Conservation (phyloP, 2,329 filamentous ascomycete genomes). For the Trichoderma sp. region DNA sequence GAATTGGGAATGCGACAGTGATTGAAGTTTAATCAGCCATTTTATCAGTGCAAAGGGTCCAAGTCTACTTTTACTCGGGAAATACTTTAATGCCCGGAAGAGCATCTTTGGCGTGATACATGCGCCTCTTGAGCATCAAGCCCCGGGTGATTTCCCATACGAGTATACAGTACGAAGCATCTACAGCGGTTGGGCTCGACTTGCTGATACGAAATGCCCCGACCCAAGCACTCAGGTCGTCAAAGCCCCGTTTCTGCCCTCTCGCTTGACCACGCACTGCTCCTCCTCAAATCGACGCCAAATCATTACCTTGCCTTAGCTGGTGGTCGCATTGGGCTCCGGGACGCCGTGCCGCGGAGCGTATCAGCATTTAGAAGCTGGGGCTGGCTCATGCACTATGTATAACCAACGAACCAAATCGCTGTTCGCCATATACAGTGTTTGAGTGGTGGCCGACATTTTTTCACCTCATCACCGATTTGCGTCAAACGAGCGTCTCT, state of each 20-base stretch:
- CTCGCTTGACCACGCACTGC: slow-evolving; percentile 2
- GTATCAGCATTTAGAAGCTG: slow-evolving; percentile 6
- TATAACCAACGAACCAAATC: not conserved
- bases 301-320: not conserved
- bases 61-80: not conserved
- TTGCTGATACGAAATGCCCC: not conserved
- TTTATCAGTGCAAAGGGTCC: not conserved
- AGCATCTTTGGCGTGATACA: not conserved
- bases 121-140: not conserved
- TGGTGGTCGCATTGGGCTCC: slow-evolving; percentile 17
- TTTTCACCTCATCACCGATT: not conserved
- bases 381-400: not conserved
- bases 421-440: not conserved
- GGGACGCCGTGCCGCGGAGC: slow-evolving; percentile 5
- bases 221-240: not conserved
- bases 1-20: not conserved
- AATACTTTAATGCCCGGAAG: not conserved
- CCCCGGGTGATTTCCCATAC: not conserved
- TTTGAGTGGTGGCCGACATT: not conserved
- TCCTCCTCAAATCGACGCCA: slow-evolving; percentile 1
- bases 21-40: not conserved
- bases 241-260: not conserved
- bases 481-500: not conserved
- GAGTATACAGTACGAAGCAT: not conserved
- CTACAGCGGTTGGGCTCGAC: not conserved